phyloP scores from a whole-genome alignment of 1,284 basidiomycete species.

The Laetiporus sulphureus region DNA sequence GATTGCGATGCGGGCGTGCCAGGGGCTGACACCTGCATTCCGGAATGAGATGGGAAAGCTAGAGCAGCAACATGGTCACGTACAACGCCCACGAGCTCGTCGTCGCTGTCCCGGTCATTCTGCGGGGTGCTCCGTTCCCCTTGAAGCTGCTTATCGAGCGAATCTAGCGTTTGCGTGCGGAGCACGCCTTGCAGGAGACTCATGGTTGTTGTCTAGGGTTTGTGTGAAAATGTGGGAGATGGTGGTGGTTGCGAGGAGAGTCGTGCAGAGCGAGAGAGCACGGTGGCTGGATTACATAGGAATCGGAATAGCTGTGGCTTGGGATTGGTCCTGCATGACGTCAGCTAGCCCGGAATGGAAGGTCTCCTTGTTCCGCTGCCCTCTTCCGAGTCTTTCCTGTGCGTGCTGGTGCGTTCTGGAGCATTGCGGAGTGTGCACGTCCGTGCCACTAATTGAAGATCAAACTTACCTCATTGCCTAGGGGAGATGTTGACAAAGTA shows the following conservation, averaged over 20 bases:
- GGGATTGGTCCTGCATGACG: slow-evolving; percentile 1
- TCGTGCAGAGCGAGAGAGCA: neutral
- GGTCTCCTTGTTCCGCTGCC: slow-evolving; percentile 3
- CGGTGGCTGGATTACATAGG: neutral
- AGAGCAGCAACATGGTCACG: slow-evolving; percentile 32
- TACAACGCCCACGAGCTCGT: slow-evolving; percentile 73
- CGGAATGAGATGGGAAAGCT: too few relatives aligned
- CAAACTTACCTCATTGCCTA: too few relatives aligned
- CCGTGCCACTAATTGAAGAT: too few relatives aligned
- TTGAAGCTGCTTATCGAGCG: slow-evolving; percentile 34
- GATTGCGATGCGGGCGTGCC: slow-evolving; percentile 29
- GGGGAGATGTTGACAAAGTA: too few relatives aligned
- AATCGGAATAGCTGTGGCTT: neutral
- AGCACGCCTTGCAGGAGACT: slow-evolving; percentile 71
- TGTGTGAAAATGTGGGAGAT: slow-evolving; percentile 4
- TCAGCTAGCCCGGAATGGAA: neutral
- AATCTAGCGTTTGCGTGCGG: slow-evolving; percentile 48
- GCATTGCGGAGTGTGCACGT: too few relatives aligned
- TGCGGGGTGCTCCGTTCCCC: slow-evolving; percentile 19
- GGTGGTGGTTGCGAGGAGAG: slow-evolving; percentile 14
- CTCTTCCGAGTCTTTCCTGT: too few relatives aligned
- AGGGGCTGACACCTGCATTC: slow-evolving; percentile 61
- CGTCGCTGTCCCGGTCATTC: slow-evolving; percentile 37
- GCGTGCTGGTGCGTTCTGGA: too few relatives aligned
- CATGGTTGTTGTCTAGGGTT: slow-evolving; percentile 34